Conservation (phyloP, 2,329 filamentous ascomycete genomes). For the Metarhizium humberi region DNA sequence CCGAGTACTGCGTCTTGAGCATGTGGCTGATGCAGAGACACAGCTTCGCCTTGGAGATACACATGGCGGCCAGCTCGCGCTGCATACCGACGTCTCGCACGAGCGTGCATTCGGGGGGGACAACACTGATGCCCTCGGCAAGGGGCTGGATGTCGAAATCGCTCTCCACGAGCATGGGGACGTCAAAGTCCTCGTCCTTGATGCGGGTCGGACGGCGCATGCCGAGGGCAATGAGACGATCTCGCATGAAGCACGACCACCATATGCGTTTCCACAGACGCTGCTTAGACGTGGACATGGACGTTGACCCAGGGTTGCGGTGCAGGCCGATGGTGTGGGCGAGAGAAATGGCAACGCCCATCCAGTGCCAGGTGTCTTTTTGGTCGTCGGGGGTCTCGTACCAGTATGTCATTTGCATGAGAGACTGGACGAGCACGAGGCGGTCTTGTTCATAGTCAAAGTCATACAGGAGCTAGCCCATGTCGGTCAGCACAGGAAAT, state of each 20-base stretch:
- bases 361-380: slow-evolving; percentile 98
- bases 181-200: slow-evolving; percentile 88
- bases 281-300: slow-evolving; percentile 64
- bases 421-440: slow-evolving; percentile 76
- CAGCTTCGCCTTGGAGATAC: slow-evolving; percentile 82
- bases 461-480: slow-evolving; percentile 67
- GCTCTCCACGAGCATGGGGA: slow-evolving; percentile 74
- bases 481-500: slow-evolving; percentile 11
- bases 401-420: slow-evolving; percentile 93
- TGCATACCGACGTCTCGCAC: slow-evolving; percentile 66
- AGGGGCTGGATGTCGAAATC: slow-evolving; percentile 75
- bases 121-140: slow-evolving; percentile 56
- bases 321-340: slow-evolving; percentile 91
- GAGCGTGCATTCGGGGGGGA: slow-evolving; percentile 61
- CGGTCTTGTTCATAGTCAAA: slow-evolving; percentile 92
- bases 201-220: slow-evolving; percentile 90
- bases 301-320: slow-evolving; percentile 69
- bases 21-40: slow-evolving; percentile 86
- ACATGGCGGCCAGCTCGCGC: slow-evolving; percentile 73
- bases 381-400: slow-evolving; percentile 95
- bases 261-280: slow-evolving; percentile 91
- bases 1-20: slow-evolving; percentile 83
- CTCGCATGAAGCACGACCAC: slow-evolving; percentile 97
- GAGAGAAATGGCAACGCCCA: slow-evolving; percentile 88
- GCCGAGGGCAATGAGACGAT: slow-evolving; percentile 82